Conservation (phyloP, 75 land plant genomes). For the Pinus tabuliformis region DNA sequence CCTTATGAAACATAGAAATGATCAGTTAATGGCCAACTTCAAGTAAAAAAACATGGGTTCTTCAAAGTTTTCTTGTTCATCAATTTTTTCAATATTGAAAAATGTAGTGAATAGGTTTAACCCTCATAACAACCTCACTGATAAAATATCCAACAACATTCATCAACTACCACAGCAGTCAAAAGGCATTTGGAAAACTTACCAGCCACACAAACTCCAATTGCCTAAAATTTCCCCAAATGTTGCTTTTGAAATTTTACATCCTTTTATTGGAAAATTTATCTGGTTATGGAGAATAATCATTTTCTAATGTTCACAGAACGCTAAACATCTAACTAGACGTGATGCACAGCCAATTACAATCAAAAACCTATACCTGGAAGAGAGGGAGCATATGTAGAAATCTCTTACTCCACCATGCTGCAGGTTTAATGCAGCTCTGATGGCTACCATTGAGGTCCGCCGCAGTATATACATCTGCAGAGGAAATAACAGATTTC, state of each 20-base stretch:
- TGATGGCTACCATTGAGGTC: slow-evolving; percentile 86
- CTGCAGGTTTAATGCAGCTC: slow-evolving; percentile 84
- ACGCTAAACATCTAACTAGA: neutral
- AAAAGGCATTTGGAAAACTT: too few relatives aligned
- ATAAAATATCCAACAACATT: neutral
- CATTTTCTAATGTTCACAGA: neutral
- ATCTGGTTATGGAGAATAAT: neutral
- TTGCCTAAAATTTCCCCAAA: too few relatives aligned
- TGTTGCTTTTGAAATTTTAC: neutral
- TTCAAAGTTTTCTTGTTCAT: neutral
- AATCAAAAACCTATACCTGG: slow-evolving; percentile 51
- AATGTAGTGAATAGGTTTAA: neutral
- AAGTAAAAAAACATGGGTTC: neutral
- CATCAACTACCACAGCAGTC: neutral
- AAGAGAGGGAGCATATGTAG: slow-evolving; percentile 97
- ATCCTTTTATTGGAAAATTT: neutral
- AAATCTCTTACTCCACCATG: slow-evolving; percentile 89
- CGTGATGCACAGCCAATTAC: neutral
- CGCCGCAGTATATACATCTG: slow-evolving; percentile 97
- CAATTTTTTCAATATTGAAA: neutral
- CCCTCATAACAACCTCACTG: neutral
- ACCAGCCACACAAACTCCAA: too few relatives aligned
- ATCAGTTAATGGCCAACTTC: neutral
- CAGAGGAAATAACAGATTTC: slow-evolving; percentile 4
- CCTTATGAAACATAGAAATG: neutral